Percentiles rank a stretch among this genome's conserved stretches.
Evolutionary conservation across 192 early-diverging fungal genomes (phyloP).

Genomic region (Neocallimastix lanati): DNA sequence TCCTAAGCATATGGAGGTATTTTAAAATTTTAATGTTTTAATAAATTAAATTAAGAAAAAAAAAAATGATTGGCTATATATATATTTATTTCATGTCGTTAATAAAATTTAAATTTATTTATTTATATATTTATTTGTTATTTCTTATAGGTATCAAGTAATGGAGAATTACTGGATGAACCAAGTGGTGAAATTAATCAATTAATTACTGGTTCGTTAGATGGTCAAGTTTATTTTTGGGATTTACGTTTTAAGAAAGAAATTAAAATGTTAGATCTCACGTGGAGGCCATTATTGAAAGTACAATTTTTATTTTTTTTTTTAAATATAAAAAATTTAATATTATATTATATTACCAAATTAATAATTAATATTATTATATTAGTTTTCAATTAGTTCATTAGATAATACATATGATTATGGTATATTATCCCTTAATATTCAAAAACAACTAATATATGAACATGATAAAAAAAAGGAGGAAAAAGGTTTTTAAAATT

Average conservation of each 20-base stretch:
- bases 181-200: constrained; percentile 9
- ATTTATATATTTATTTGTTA: neutral
- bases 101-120: neutral
- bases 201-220: constrained; percentile 27
- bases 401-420: constrained; percentile 46
- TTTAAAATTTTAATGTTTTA: neutral
- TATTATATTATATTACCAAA: too few relatives aligned
- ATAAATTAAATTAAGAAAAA: too few relatives aligned
- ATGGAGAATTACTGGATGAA: neutral
- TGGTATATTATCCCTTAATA: constrained; percentile 8
- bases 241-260: constrained; percentile 40
- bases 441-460: constrained; percentile 5
- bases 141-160: neutral
- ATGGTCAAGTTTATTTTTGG: constrained; percentile 38
- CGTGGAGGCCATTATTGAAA: constrained; percentile 35
- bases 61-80: too few relatives aligned
- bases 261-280: constrained; percentile 24
- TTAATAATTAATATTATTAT: too few relatives aligned
- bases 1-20: constrained; percentile 25
- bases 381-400: constrained; percentile 25
- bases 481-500: constrained; percentile 5
- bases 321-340: neutral
- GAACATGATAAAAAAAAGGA: constrained; percentile 3
- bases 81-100: too few relatives aligned
- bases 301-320: constrained; percentile 1